phyloP scores from a whole-genome alignment of 495 filamentous ascomycete genomes.

The Penicillium nucicola region DNA sequence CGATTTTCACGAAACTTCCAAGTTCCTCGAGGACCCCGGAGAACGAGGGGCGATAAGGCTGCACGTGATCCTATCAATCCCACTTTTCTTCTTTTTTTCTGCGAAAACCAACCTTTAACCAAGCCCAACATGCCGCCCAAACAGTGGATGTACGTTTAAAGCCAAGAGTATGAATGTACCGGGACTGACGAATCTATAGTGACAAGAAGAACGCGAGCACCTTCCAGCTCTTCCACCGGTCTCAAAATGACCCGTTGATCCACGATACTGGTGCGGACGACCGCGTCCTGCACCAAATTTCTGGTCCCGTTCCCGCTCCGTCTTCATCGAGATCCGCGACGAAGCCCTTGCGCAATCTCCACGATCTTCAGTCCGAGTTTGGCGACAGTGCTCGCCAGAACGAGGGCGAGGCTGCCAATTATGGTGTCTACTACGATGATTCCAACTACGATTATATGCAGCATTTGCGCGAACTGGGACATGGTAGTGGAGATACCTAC shows the following conservation, averaged over 20 bases:
- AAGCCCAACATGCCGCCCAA: slow-evolving; percentile 63
- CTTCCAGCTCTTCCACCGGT: slow-evolving; percentile 90
- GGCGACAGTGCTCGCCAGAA: slow-evolving; percentile 67
- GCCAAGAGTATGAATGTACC: background rate
- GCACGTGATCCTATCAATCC: slow-evolving; percentile 39
- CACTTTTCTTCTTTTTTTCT: slow-evolving; percentile 33
- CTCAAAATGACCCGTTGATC: slow-evolving; percentile 94
- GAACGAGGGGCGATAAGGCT: slow-evolving; percentile 30
- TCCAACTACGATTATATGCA: slow-evolving; percentile 99
- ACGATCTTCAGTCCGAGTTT: slow-evolving; percentile 76
- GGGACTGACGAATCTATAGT: slow-evolving; percentile 41
- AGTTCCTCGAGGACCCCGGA: slow-evolving; percentile 20
- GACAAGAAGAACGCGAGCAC: slow-evolving; percentile 92
- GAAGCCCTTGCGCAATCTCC: slow-evolving; percentile 45
- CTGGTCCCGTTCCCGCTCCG: slow-evolving; percentile 31
- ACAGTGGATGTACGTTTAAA: slow-evolving; percentile 78
- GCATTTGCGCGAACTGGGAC: slow-evolving; percentile 84
- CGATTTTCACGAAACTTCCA: slow-evolving; percentile 1
- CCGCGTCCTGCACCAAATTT: slow-evolving; percentile 66
- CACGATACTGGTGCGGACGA: slow-evolving; percentile 78
- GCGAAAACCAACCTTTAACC: slow-evolving; percentile 6
- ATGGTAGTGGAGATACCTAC: slow-evolving; percentile 56
- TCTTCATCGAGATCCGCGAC: slow-evolving; percentile 32
- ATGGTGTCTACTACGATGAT: slow-evolving; percentile 88
- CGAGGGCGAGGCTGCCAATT: slow-evolving; percentile 92